Percentiles rank a stretch among this genome's conserved stretches.
Conservation (phyloP, 257 asterid species). For the Solanum pennellii region DNA sequence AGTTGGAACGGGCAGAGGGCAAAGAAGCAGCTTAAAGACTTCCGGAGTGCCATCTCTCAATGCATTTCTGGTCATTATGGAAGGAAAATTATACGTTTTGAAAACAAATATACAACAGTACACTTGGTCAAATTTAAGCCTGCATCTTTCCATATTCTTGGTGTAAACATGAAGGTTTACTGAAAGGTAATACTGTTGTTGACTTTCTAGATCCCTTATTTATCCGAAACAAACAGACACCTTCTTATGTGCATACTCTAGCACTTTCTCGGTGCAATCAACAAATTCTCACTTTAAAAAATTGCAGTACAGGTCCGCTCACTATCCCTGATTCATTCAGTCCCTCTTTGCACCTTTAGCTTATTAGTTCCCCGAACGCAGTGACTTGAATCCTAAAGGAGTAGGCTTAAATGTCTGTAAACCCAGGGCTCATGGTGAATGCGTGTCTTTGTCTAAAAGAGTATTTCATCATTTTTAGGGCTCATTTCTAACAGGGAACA, state of each 20-base stretch:
- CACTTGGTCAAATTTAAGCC: not conserved
- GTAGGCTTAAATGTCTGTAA: not conserved
- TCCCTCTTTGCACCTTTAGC: not conserved
- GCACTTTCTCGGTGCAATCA: not conserved
- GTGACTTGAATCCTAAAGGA: not conserved
- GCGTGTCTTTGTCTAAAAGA: not conserved
- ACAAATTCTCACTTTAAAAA: not conserved
- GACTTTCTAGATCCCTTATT: not conserved
- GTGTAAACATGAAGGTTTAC: not conserved
- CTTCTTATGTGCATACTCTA: not conserved
- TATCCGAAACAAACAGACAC: not conserved
- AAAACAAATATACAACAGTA: not conserved
- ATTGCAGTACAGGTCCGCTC: not conserved
- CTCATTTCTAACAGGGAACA: not conserved
- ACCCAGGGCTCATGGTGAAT: not conserved
- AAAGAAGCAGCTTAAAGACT: not conserved
- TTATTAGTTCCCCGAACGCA: not conserved
- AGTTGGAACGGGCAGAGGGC: not conserved
- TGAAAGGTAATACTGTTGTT: not conserved
- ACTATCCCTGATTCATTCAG: not conserved
- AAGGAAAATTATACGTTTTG: not conserved
- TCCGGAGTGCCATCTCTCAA: not conserved
- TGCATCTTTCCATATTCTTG: not conserved
- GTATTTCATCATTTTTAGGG: not conserved
- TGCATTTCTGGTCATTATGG: not conserved